These are phyloP conservation scores for Secale cereale DNA, from an alignment of 176 grass and related monocot genomes.

Conservation along the genomic window DNA sequence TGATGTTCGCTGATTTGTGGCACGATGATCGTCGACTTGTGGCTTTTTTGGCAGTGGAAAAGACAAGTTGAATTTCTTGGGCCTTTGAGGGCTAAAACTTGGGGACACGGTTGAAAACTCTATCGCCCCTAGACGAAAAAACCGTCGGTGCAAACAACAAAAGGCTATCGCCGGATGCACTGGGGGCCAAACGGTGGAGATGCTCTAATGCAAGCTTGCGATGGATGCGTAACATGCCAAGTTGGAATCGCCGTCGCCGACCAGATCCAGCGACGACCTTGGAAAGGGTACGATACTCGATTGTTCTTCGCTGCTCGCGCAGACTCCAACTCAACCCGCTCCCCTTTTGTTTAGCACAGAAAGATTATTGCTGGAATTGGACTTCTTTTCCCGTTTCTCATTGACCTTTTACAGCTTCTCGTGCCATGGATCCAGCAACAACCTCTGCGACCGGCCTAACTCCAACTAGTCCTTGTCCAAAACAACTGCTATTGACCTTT, in stretches of 20 bases:
- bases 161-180: too few relatives aligned
- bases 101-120: too few relatives aligned
- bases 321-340: not conserved
- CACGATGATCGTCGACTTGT: rapidly evolving
- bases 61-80: too few relatives aligned
- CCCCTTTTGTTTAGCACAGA: not conserved
- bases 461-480: not conserved
- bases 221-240: conserved; percentile 6
- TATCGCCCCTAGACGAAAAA: too few relatives aligned
- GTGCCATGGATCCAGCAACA: not conserved
- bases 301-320: not conserved
- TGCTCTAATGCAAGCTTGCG: not conserved
- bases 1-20: too few relatives aligned
- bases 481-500: conserved; percentile 32
- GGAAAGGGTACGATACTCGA: not conserved
- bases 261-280: not conserved
- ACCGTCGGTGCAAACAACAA: too few relatives aligned
- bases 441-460: conserved; percentile 29
- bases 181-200: too few relatives aligned
- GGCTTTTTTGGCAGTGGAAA: too few relatives aligned
- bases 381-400: not conserved
- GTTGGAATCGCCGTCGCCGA: conserved; percentile 23
- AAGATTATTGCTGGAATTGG: not conserved
- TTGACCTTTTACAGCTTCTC: conserved; percentile 12
- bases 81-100: too few relatives aligned